These are phyloP conservation scores for Phytophthora tubulina DNA, from an alignment of 352 stramenopile species.

Conservation along the genomic window DNA sequence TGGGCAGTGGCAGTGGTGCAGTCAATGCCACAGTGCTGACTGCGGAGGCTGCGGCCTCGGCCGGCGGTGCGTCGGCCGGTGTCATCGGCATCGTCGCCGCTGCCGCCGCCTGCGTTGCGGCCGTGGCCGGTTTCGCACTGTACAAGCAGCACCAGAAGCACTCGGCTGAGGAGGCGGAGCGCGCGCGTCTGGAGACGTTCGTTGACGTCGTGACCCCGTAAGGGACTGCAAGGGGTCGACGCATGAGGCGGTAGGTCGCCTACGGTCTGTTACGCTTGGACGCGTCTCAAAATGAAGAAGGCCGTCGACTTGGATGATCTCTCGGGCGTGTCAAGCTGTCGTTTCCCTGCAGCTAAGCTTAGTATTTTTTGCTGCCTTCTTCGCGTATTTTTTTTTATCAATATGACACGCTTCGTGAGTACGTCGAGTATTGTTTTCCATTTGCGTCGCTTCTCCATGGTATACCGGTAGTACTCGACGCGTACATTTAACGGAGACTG, in stretches of 20 bases:
- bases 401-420: conserved; percentile 4
- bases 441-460: neutral
- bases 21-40: conserved; percentile 19
- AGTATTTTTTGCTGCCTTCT: conserved; percentile 23
- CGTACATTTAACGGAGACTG: neutral
- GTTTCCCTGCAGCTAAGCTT: neutral
- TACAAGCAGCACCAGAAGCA: conserved; percentile 55
- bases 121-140: conserved; percentile 38
- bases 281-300: conserved; percentile 38
- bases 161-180: conserved; percentile 17
- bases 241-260: conserved; percentile 29
- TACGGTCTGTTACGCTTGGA: conserved; percentile 37
- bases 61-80: conserved; percentile 16
- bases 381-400: conserved; percentile 30
- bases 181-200: conserved; percentile 20
- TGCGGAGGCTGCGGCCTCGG: conserved; percentile 6
- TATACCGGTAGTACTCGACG: neutral
- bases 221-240: neutral
- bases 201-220: conserved; percentile 51
- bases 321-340: conserved; percentile 4
- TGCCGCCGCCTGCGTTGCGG: conserved; percentile 38
- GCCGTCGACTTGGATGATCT: conserved; percentile 6
- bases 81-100: conserved; percentile 32
- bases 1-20: conserved; percentile 22
- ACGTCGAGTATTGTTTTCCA: conserved; percentile 10